Evolutionary conservation across 495 filamentous ascomycete genomes (phyloP).

Genomic region (Aspergillus bertholletiae): DNA sequence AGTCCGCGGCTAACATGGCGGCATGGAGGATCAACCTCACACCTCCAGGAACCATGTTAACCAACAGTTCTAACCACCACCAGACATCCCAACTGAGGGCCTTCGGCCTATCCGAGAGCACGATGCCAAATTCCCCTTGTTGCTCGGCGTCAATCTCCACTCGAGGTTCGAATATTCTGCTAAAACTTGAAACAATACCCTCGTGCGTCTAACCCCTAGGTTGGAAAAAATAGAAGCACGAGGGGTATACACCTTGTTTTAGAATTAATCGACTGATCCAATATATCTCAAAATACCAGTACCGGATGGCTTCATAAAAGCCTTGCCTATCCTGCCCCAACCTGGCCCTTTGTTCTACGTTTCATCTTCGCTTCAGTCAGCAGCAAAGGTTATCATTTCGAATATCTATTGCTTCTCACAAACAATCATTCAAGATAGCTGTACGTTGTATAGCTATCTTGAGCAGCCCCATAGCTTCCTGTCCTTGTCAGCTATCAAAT

Average conservation of each 20-base stretch:
- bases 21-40: slow-evolving; percentile 1
- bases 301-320: too few relatives aligned
- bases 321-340: too few relatives aligned
- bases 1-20: slow-evolving; percentile 5
- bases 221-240: slow-evolving; percentile 23
- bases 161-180: slow-evolving; percentile 14
- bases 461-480: too few relatives aligned
- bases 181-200: slow-evolving; percentile 9
- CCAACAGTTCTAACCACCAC: slow-evolving; percentile 3
- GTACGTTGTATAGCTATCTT: too few relatives aligned
- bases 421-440: too few relatives aligned
- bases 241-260: neutral
- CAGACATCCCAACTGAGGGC: slow-evolving; percentile 16
- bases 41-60: slow-evolving; percentile 3
- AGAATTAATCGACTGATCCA: too few relatives aligned
- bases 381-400: too few relatives aligned
- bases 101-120: slow-evolving; percentile 1
- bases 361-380: too few relatives aligned
- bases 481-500: too few relatives aligned
- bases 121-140: slow-evolving; percentile 10
- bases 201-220: slow-evolving; percentile 2
- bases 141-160: slow-evolving; percentile 12
- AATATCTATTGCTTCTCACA: too few relatives aligned
- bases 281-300: too few relatives aligned
- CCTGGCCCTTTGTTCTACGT: too few relatives aligned